Evolutionary conservation across 2,329 filamentous ascomycete species (phyloP).

Genomic region (Clarireedia sp.): DNA sequence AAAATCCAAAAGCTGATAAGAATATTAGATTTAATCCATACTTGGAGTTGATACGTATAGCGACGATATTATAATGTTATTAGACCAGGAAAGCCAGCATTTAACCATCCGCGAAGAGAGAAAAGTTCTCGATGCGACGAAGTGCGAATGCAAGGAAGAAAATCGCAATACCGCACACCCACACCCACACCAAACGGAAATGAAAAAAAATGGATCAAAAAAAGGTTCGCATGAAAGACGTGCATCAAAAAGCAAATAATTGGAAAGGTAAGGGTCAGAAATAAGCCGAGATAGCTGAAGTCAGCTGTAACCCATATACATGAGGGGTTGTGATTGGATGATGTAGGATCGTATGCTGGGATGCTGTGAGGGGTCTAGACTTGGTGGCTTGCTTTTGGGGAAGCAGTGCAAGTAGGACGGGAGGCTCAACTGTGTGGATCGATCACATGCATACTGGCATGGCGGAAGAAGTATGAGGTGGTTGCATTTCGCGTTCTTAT

Average conservation of each 20-base stretch:
- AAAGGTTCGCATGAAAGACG: background rate
- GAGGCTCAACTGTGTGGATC: no score
- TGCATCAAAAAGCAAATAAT: background rate
- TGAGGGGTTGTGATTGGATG: background rate
- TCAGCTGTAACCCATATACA: slow-evolving; percentile 2
- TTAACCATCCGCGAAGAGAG: background rate
- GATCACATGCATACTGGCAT: no score
- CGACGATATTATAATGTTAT: no score
- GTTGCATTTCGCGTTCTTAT: no score
- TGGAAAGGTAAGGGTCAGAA: background rate
- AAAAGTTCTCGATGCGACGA: background rate
- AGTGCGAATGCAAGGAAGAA: background rate
- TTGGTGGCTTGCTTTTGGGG: no score
- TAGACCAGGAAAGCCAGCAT: background rate
- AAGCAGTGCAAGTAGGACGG: no score
- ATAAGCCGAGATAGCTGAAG: background rate
- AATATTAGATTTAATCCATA: no score
- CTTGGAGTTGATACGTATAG: no score
- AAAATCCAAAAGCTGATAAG: no score
- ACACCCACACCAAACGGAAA: background rate
- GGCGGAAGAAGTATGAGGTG: no score
- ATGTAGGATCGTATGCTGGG: background rate
- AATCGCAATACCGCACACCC: background rate
- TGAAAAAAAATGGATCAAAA: background rate
- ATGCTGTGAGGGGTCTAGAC: background rate